Percentiles rank a stretch among this genome's conserved stretches.
Evolutionary conservation across 495 filamentous ascomycete genomes (phyloP).

Genomic region (Diplogelasinospora grovesii): DNA sequence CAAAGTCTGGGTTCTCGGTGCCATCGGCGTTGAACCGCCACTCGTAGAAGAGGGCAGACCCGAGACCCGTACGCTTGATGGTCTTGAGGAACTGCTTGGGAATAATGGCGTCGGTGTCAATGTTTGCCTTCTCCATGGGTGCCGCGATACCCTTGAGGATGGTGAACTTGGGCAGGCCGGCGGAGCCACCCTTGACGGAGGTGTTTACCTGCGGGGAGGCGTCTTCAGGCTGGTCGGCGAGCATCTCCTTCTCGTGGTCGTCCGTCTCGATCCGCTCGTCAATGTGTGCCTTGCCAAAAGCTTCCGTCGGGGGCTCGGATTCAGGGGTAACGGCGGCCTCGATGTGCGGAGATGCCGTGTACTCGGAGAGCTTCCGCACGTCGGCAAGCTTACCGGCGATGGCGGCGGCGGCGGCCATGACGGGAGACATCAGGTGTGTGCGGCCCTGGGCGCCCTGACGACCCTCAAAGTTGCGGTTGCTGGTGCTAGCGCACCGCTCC

Average conservation of each 20-base stretch:
- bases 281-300: slow-evolving; percentile 52
- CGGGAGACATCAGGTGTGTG: slow-evolving; percentile 94
- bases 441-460: slow-evolving; percentile 89
- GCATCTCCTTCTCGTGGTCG: slow-evolving; percentile 63
- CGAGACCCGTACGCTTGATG: slow-evolving; percentile 94
- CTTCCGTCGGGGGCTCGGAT: slow-evolving; percentile 4
- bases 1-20: slow-evolving; percentile 68
- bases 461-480: slow-evolving; percentile 97
- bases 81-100: slow-evolving; percentile 99
- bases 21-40: slow-evolving; percentile 70
- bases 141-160: slow-evolving; percentile 81
- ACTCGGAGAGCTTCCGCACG: slow-evolving; percentile 67
- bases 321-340: slow-evolving; percentile 23
- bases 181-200: slow-evolving; percentile 43
- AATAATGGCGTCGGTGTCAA: slow-evolving; percentile 98
- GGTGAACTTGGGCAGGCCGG: slow-evolving; percentile 76
- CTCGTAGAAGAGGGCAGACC: slow-evolving; percentile 77
- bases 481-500: slow-evolving; percentile 91
- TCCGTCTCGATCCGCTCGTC: slow-evolving; percentile 69
- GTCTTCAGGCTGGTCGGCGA: slow-evolving; percentile 72
- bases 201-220: slow-evolving; percentile 54
- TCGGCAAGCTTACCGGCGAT: slow-evolving; percentile 87
- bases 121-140: slow-evolving; percentile 78
- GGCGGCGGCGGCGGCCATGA: slow-evolving; percentile 89
- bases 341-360: slow-evolving; percentile 47